Percentiles rank a stretch among this genome's conserved stretches.
These are phyloP conservation scores for Paraurostyla sp. DNA, from an alignment of 73 alveolate species.

Conservation along the genomic window DNA sequence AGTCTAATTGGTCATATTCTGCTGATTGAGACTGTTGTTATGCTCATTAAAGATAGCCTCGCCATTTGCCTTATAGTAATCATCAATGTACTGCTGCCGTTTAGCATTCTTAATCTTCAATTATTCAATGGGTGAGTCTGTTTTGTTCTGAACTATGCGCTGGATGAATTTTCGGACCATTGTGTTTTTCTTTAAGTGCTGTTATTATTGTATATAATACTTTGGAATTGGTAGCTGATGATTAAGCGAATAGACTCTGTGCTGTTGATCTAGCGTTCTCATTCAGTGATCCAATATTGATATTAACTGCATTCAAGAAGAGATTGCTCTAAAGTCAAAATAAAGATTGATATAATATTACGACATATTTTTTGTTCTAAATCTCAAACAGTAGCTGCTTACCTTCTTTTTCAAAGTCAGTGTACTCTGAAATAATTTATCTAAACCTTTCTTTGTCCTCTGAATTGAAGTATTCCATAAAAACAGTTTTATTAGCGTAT, in stretches of 20 bases:
- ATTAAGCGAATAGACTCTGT: no score
- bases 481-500: slow-evolving; percentile 26
- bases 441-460: slow-evolving; percentile 42
- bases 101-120: background rate
- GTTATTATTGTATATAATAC: no score
- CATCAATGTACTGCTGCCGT: slow-evolving; percentile 4
- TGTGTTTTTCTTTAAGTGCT: background rate
- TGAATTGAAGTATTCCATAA: slow-evolving; percentile 41
- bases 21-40: background rate
- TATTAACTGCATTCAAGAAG: slow-evolving; percentile 30
- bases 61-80: background rate
- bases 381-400: slow-evolving; percentile 26
- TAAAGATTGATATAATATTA: background rate
- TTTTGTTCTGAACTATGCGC: background rate
- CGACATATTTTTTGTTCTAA: slow-evolving; percentile 22
- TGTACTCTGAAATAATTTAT: background rate
- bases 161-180: slow-evolving; percentile 10
- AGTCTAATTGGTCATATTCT: no score
- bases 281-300: slow-evolving; percentile 2
- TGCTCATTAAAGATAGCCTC: background rate
- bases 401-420: slow-evolving; percentile 60
- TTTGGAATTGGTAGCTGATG: no score
- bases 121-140: slow-evolving; percentile 14
- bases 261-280: background rate
- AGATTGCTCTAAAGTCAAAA: slow-evolving; percentile 18